Base-by-base conservation (phyloP, 2,329 filamentous ascomycete species). In the Cytospora mali region DNA sequence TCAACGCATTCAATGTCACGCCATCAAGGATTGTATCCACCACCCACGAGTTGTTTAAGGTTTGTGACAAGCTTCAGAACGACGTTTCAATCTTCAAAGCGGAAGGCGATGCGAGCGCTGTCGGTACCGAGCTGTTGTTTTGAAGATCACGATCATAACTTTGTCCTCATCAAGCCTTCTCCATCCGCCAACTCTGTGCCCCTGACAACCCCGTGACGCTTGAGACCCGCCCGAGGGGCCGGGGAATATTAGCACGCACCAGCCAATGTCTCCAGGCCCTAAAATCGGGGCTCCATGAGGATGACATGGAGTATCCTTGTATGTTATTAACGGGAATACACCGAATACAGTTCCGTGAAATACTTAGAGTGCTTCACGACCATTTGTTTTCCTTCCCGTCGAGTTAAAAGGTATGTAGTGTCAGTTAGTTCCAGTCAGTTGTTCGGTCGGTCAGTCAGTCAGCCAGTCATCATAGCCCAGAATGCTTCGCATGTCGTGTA, bases 111-210 rank as follows among this genome's bases (percentile, higher is more conserved):
- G 11, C 21, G 23, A 11, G n/a, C n/a, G 11, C 6, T 11, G 42
- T 9, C 21, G 39, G 39, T 46, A 21, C 39, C 39, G 42, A 46
- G 21, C n/a, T 23, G n/a, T 46, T n/a, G 23, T 23, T 21, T 23
- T 18, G 42, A 23, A 46, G 16, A 46, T 23, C 42, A 46, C 4
- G n/a, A 23, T 46, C 42, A 33, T 9, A 33, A 33, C 31, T 33
- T 10, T 13, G 14, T 33, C 9, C 9, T 33, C 31, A 33, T 33
- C 31, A 33, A 33, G n/a, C 42, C 42, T n/a, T 46, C n/a, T 46
- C 42, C 23, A n/a, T n/a, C 42, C 42, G n/a, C n/a, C n/a, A n/a
- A n/a, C n/a, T 46, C 42, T 46, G 42, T 46, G 42, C 42, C n/a
- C 35, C 42, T 46, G 42, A 46, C n/a, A 46, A n/a, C 42, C 39